Percentiles rank a stretch among this genome's conserved stretches.
Conservation (phyloP, 2,329 filamentous ascomycete species). For the Neoascochyta sp. region DNA sequence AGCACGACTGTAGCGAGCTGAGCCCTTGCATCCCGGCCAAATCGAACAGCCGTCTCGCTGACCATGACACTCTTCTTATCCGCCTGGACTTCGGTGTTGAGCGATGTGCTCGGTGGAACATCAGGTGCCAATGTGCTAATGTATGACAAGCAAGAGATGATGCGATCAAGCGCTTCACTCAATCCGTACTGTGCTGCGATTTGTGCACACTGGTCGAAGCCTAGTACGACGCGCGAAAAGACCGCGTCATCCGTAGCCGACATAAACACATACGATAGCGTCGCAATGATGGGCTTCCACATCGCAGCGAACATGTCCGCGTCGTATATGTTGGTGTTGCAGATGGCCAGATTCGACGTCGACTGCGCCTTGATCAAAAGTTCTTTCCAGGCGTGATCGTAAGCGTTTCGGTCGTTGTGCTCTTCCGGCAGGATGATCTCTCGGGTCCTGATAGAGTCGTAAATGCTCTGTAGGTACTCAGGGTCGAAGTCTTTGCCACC, state of each 20-base stretch:
- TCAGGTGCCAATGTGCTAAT: conserved; percentile 85
- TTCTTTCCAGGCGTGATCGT: conserved; percentile 97
- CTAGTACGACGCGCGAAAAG: conserved; percentile 86
- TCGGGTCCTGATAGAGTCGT: conserved; percentile 82
- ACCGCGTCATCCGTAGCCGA: conserved; percentile 96
- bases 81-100: conserved; percentile 95
- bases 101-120: conserved; percentile 70
- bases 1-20: conserved; percentile 93
- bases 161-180: conserved; percentile 84
- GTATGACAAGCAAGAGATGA: conserved; percentile 82
- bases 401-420: conserved; percentile 93
- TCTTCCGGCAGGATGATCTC: conserved; percentile 98
- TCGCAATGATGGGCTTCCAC: conserved; percentile 92
- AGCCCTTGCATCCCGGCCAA: conserved; percentile 88
- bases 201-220: conserved; percentile 92
- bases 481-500: conserved; percentile 76
- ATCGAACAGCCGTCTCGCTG: conserved; percentile 92
- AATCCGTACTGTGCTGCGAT: conserved; percentile 83
- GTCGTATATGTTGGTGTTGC: conserved; percentile 91
- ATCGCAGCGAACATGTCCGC: conserved; percentile 96
- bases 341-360: conserved; percentile 69
- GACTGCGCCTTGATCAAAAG: conserved; percentile 78
- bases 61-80: conserved; percentile 96
- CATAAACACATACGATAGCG: conserved; percentile 97
- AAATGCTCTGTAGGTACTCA: conserved; percentile 82